These are phyloP conservation scores for Tricholoma terreum DNA, from an alignment of 768 basidiomycete species.

Conservation along the genomic window DNA sequence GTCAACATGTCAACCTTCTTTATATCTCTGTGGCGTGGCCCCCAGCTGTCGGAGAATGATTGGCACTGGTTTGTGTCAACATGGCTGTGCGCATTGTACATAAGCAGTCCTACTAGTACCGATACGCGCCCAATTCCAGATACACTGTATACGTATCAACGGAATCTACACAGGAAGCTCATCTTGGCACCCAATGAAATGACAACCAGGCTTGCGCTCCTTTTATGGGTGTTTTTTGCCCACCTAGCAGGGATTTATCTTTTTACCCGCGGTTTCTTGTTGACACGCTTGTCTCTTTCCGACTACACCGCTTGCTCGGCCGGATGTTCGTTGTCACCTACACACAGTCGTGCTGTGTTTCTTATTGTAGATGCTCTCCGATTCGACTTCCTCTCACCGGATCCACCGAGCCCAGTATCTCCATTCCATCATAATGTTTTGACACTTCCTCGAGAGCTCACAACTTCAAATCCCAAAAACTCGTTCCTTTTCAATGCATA, in stretches of 20 bases:
- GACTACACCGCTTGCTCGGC: slow-evolving; percentile 44
- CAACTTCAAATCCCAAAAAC: slow-evolving; percentile 55
- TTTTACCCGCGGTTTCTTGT: slow-evolving; percentile 89
- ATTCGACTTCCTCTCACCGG: slow-evolving; percentile 85
- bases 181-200: slow-evolving; percentile 8
- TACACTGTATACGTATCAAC: too few relatives aligned
- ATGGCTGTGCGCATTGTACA: too few relatives aligned
- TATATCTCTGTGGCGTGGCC: too few relatives aligned
- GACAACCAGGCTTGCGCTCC: slow-evolving; percentile 22
- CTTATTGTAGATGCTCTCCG: slow-evolving; percentile 91
- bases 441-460: slow-evolving; percentile 73
- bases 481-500: slow-evolving; percentile 89
- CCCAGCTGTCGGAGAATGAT: too few relatives aligned
- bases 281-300: slow-evolving; percentile 71
- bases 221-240: slow-evolving; percentile 60
- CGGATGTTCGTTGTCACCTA: slow-evolving; percentile 51
- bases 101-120: too few relatives aligned
- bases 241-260: slow-evolving; percentile 83
- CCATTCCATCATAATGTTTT: slow-evolving; percentile 80
- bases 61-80: too few relatives aligned
- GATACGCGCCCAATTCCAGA: too few relatives aligned
- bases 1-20: too few relatives aligned
- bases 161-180: too few relatives aligned
- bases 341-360: slow-evolving; percentile 77
- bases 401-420: slow-evolving; percentile 59